Evolutionary conservation across 441 rosid genomes (phyloP), one percentile per base, ranked within the genome.

Genomic region (Raphanus hybrid): DNA sequence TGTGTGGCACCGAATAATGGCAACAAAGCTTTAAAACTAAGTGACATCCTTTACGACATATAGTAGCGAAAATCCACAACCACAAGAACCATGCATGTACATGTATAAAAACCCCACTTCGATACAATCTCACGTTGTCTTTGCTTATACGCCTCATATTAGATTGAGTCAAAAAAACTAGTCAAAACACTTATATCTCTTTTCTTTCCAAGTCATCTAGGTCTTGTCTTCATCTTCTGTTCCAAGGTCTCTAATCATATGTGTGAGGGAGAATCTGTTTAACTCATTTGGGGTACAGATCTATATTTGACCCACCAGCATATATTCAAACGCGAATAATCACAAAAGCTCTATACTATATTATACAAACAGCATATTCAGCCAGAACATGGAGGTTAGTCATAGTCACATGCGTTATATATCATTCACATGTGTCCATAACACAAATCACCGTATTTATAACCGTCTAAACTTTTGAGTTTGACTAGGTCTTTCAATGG

Each of bases 401-500:
- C 83, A 81, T 72, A 64, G n/a, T 63, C 64, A 67, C 64, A 76
- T 39, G 64, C 71, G 62, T 20, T 74, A 77, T 54, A 39, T 34
- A 69, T 64, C 63, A 72, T 67, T 80, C 62, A 75, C 70, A 75
- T 75, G 74, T 76, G 43, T 39, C 43, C 62, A 10, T 71, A 45
- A 43, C 62, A 65, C 32, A 55, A 4, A 72, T 52, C 59, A 75
- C 69, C 75, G 71, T 55, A 69, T 11, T 77, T 64, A 75, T 57
- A 23, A 67, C 14, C 59, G 27, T 54, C 16, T 68, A 69, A 68
- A 69, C n/a, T 75, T 77, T 73, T 82, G 45, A 67, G 69, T 60
- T 86, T 67, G 84, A 82, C 81, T 93, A 91, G 94, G 86, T 90
- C 75, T 70, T 88, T 69, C 92, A 71, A 7, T 68, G 89, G 89